Base-by-base conservation (phyloP, 1,139 yeast genomes). In the Zhuliangozyma parablackwelliae region DNA sequence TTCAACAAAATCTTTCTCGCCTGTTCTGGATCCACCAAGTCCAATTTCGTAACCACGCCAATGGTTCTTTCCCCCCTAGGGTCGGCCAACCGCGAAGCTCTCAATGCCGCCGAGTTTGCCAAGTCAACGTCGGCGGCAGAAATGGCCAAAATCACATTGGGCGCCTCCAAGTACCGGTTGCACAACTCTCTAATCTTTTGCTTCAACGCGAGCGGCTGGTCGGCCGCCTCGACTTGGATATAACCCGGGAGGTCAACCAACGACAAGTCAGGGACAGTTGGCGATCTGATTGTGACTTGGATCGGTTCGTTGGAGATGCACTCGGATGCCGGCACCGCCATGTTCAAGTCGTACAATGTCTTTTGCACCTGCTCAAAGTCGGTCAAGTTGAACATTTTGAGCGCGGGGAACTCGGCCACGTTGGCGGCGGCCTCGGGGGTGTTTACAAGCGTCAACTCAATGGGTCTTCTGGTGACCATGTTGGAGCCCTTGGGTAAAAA, bases 71-170 rank as follows among this genome's bases (percentile, higher is more conserved):
- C 94, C 32, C 98, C 97, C 37, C 81, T 71, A 11, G 98, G 97
- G 55, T 92, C 98, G 0, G 94, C 90, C n/a, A 72, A 45, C 46
- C 90, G 80, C n/a, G 96, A 86, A 0, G 97, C 97, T 43, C 95
- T 72, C 42, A 92, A 74, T 0, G 98, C 97, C 2, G 97, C 80
- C 27, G 97, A 88, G 57, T 92, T 92, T 1, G 98, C 98, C 54
- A 94, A 70, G 67, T 94, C 99, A 2, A 92, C 98, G 62, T 94
- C 97, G 0, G 98, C 98, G 1, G 98, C 92, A 10, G 96, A 87
- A 26, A 94, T 92, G 0, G 98, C 98, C 49, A 94, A 69, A 31
- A 94, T 94, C 38, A 94, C 87, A 54, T 94, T 94, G 12, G 98
- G 98, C 7, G 85, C 80, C 52, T 85, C 89, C 48, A 94, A 72